Percentiles rank a stretch among this genome's conserved stretches.
Evolutionary conservation across 768 basidiomycete species (phyloP).

Genomic region (Rhodotorula toruloides): DNA sequence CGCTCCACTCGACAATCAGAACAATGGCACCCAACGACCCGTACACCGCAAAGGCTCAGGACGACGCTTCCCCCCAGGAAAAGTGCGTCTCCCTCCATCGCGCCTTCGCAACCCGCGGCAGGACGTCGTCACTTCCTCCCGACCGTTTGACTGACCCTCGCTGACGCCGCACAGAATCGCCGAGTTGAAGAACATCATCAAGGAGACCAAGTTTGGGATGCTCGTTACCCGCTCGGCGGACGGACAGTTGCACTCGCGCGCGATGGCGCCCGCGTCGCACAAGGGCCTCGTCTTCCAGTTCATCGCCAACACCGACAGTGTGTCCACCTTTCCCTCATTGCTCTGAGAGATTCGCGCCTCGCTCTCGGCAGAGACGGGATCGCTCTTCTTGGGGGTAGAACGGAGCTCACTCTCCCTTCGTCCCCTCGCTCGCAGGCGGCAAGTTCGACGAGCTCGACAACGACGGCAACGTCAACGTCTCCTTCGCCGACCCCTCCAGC

Average conservation of each 20-base stretch:
- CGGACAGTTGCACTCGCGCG: slow-evolving; percentile 39
- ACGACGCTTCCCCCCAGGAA: slow-evolving; percentile 22
- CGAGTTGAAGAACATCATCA: slow-evolving; percentile 28
- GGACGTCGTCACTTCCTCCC: background rate
- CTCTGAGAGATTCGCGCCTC: background rate
- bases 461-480: slow-evolving; percentile 40
- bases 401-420: background rate
- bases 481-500: slow-evolving; percentile 28
- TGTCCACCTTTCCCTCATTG: background rate
- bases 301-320: slow-evolving; percentile 39
- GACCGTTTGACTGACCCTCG: background rate
- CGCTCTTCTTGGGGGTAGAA: too few relatives aligned
- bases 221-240: slow-evolving; percentile 32
- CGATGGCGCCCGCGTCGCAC: slow-evolving; percentile 39
- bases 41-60: slow-evolving; percentile 32
- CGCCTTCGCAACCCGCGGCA: background rate
- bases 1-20: background rate
- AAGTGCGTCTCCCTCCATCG: slow-evolving; percentile 6
- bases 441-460: slow-evolving; percentile 41
- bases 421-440: slow-evolving; percentile 15
- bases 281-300: slow-evolving; percentile 41
- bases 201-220: slow-evolving; percentile 37
- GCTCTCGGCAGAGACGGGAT: too few relatives aligned
- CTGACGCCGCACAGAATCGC: slow-evolving; percentile 6
- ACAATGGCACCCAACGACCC: slow-evolving; percentile 29